Evolutionary conservation across 2,329 filamentous ascomycete genomes (phyloP).

Genomic region (Diatrype stigma): DNA sequence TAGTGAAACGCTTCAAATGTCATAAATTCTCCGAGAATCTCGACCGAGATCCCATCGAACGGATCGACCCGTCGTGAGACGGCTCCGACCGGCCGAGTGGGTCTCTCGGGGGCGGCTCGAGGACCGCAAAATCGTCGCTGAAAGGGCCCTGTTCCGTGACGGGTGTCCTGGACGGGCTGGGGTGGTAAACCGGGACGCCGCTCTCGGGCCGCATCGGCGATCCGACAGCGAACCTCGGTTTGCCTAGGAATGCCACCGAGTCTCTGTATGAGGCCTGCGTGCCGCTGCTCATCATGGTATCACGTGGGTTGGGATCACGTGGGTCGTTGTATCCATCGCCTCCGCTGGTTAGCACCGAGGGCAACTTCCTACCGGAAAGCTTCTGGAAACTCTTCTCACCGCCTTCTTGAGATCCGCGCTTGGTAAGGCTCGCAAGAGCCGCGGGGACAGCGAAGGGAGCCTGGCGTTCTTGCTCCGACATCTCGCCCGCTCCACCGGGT

Average conservation of each 20-base stretch:
- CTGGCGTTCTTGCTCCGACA: slow-evolving; percentile 41
- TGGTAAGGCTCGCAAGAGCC: slow-evolving; percentile 44
- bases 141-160: slow-evolving; percentile 53
- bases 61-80: slow-evolving; percentile 30
- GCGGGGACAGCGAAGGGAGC: slow-evolving; percentile 43
- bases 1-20: slow-evolving; percentile 13
- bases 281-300: slow-evolving; percentile 41
- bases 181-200: slow-evolving; percentile 56
- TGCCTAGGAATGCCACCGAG: slow-evolving; percentile 39
- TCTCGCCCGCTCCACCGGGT: slow-evolving; percentile 27
- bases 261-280: slow-evolving; percentile 50
- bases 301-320: slow-evolving; percentile 32
- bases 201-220: slow-evolving; percentile 57
- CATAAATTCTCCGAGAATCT: slow-evolving; percentile 39
- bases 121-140: slow-evolving; percentile 7
- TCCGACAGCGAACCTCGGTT: slow-evolving; percentile 47
- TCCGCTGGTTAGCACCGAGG: slow-evolving; percentile 57
- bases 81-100: slow-evolving; percentile 34
- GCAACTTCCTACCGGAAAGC: slow-evolving; percentile 61
- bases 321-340: slow-evolving; percentile 59
- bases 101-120: slow-evolving; percentile 26
- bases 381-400: slow-evolving; percentile 60
- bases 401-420: slow-evolving; percentile 32
- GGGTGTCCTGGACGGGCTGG: slow-evolving; percentile 62
- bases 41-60: slow-evolving; percentile 30